These are phyloP conservation scores for Penicillium nucicola DNA, from an alignment of 495 filamentous ascomycete genomes.

Conservation along the genomic window DNA sequence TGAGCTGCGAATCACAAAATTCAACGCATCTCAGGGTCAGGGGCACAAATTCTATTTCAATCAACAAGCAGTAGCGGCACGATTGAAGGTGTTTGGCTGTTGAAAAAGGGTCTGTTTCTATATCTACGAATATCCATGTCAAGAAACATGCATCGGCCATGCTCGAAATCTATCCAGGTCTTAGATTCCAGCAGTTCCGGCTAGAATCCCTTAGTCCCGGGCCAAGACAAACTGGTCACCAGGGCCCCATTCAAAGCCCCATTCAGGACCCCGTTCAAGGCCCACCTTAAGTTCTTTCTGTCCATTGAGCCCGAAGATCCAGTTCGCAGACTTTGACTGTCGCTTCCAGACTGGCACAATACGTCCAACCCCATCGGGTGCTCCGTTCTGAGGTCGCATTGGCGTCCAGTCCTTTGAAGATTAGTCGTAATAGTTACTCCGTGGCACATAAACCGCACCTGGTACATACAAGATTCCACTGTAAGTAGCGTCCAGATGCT, in stretches of 20 bases:
- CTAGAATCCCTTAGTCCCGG: neutral
- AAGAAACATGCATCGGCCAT: neutral
- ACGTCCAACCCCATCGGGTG: neutral
- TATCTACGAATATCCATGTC: neutral
- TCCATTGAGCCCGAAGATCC: neutral
- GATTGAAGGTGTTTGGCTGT: too few species aligned
- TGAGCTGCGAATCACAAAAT: neutral
- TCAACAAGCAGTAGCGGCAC: too few species aligned
- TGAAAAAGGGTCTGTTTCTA: neutral
- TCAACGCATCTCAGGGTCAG: neutral
- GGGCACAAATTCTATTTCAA: too few species aligned
- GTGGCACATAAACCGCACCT: too few species aligned
- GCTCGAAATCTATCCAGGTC: neutral
- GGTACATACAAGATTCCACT: too few species aligned
- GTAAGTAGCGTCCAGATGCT: neutral
- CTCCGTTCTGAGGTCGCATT: neutral
- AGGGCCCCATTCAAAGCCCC: neutral
- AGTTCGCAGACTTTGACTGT: neutral
- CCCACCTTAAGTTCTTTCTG: neutral
- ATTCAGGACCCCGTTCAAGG: neutral
- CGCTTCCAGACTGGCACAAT: neutral
- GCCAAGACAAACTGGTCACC: neutral
- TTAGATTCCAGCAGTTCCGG: slow-evolving; percentile 1
- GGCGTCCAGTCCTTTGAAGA: neutral
- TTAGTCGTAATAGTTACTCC: neutral